These are phyloP conservation scores for Ophidiomyces ophidiicola DNA, from an alignment of 2,329 filamentous ascomycete genomes.

Conservation along the genomic window DNA sequence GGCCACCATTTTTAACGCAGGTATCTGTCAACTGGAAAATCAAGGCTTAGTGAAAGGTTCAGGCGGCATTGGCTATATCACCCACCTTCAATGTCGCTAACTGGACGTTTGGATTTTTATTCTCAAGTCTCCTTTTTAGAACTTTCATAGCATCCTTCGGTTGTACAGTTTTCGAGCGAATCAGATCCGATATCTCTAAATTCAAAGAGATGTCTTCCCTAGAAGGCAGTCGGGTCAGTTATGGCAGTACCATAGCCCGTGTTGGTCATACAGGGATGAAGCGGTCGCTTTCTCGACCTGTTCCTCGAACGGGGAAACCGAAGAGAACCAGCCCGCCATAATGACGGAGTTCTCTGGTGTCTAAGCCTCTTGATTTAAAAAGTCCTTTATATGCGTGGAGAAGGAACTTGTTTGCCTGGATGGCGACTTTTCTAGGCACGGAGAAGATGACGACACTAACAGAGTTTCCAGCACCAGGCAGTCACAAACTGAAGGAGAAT, in stretches of 20 bases:
- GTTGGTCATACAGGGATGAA: slow-evolving; percentile 62
- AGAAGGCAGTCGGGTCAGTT: slow-evolving; percentile 14
- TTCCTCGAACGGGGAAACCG: slow-evolving; percentile 85
- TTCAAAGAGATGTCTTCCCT: slow-evolving; percentile 96
- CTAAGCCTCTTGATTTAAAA: neutral
- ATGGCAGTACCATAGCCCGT: slow-evolving; percentile 9
- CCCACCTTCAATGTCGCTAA: slow-evolving; percentile 79
- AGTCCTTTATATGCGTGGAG: neutral
- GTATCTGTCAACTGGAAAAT: slow-evolving; percentile 71
- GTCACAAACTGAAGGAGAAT: too few species aligned
- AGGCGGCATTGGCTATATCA: neutral
- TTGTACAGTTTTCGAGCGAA: slow-evolving; percentile 92
- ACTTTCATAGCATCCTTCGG: slow-evolving; percentile 97
- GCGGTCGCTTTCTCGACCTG: slow-evolving; percentile 92
- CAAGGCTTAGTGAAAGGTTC: slow-evolving; percentile 7
- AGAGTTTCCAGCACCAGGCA: too few species aligned
- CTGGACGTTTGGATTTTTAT: slow-evolving; percentile 96
- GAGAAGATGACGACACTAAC: slow-evolving; percentile 11
- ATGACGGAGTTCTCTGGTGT: slow-evolving; percentile 31
- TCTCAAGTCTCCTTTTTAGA: slow-evolving; percentile 82
- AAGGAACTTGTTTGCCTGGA: neutral
- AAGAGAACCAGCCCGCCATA: slow-evolving; percentile 96
- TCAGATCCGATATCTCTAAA: slow-evolving; percentile 94
- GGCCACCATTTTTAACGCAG: slow-evolving; percentile 94
- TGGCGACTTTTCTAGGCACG: neutral